These are phyloP conservation scores for Citrus sp. DNA, from an alignment of 345 rosid genomes.

Conservation along the genomic window DNA sequence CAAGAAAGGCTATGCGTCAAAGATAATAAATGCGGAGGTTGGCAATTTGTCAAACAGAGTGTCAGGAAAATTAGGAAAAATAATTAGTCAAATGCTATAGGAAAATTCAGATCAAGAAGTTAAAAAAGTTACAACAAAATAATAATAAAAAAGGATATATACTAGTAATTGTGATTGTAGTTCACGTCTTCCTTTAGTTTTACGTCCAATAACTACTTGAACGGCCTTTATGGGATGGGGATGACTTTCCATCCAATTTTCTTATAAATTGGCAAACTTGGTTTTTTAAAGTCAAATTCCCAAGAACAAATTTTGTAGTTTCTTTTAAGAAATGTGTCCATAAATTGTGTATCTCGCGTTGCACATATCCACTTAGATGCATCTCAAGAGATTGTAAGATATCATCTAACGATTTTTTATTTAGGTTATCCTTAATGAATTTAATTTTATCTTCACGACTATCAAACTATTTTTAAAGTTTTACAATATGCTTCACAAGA, in stretches of 20 bases:
- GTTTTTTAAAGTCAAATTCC: neutral
- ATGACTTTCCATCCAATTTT: neutral
- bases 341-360: neutral
- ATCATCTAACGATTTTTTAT: too few species aligned
- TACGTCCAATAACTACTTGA: neutral
- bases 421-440: too few species aligned
- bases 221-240: neutral
- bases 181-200: neutral
- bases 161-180: neutral
- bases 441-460: too few species aligned
- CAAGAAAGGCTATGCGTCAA: too few species aligned
- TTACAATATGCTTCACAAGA: too few species aligned
- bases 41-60: too few species aligned
- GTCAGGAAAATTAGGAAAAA: too few species aligned
- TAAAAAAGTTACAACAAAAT: neutral
- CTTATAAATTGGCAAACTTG: neutral
- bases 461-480: too few species aligned
- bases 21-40: too few species aligned
- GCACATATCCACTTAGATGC: neutral
- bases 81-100: neutral
- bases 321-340: neutral
- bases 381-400: neutral
- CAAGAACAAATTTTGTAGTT: accelerated
- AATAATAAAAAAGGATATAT: neutral
- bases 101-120: neutral